These are phyloP conservation scores for Dactylonectria macrodidyma DNA, from an alignment of 2,329 filamentous ascomycete genomes.

Conservation along the genomic window DNA sequence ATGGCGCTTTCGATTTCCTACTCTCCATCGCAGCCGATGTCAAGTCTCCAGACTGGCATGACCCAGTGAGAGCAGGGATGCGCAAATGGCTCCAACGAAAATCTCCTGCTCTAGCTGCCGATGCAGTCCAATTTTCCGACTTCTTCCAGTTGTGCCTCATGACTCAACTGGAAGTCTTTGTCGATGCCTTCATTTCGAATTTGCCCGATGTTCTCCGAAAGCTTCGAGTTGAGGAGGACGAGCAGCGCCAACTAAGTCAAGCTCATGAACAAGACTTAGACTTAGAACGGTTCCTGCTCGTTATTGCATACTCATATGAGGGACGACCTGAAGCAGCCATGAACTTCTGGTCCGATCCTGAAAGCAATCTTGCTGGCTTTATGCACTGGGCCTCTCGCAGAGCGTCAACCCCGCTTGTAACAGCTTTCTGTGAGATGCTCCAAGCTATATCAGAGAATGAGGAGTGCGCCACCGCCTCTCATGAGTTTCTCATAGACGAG, in stretches of 20 bases:
- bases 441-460: slow-evolving; percentile 88
- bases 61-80: slow-evolving; percentile 87
- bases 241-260: slow-evolving; percentile 80
- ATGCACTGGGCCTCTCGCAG: slow-evolving; percentile 97
- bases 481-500: slow-evolving; percentile 92
- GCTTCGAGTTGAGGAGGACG: slow-evolving; percentile 90
- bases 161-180: slow-evolving; percentile 87
- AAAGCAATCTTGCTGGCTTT: slow-evolving; percentile 94
- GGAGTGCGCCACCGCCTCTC: slow-evolving; percentile 86
- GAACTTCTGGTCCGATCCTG: slow-evolving; percentile 92
- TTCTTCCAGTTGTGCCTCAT: slow-evolving; percentile 82
- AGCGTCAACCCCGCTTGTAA: slow-evolving; percentile 95
- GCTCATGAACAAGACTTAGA: slow-evolving; percentile 78
- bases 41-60: slow-evolving; percentile 86
- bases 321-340: slow-evolving; percentile 86
- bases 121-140: slow-evolving; percentile 77
- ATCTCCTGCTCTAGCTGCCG: slow-evolving; percentile 76
- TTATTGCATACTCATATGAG: slow-evolving; percentile 94
- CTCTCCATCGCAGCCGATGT: slow-evolving; percentile 88
- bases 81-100: slow-evolving; percentile 88
- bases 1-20: slow-evolving; percentile 94
- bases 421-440: slow-evolving; percentile 96
- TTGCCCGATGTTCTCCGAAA: slow-evolving; percentile 92
- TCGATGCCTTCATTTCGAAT: slow-evolving; percentile 94
- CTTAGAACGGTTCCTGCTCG: slow-evolving; percentile 90